Base-by-base conservation (phyloP, 768 basidiomycete species). In the Pisolithus sp. region DNA sequence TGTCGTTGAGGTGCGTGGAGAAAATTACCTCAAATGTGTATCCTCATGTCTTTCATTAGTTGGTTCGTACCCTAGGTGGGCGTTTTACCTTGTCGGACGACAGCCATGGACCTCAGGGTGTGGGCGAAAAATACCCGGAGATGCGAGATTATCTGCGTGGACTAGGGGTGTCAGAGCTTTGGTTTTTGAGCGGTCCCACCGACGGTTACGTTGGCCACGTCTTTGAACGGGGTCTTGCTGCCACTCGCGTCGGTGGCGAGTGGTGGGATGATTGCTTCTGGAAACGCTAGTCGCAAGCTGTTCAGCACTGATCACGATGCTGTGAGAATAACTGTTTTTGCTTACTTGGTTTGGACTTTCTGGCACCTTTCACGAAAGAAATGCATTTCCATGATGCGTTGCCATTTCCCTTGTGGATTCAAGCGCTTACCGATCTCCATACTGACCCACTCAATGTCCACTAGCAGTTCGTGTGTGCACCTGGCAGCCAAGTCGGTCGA, bases 1-100 rank as follows among this genome's bases (percentile, higher is more conserved):
- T 57, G 76, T 95, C 13, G 70, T 90, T 10, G 64, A 83, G 72
- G 94, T 87, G 58, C 62, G 78, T 68, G 61, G 51, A 43, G 43
- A 54, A 62, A 52, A 66, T 53, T 37, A 6, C 55, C 51, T 43
- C 43, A 37, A 31, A 50, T 56, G n/a, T n/a, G 28, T 52, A 43
- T 52, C 46, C 51, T 54, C 49, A 50, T 59, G 53, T 36, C 30
- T 47, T 34, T 44, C 13, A 49, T 26, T 63, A 97, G 95, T 61
- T 86, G 21, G 88, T 97, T 51, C 58, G 81, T n/a, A 63, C 74
- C 40, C 67, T 75, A 45, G 80, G 77, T 9, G 96, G 94, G 3
- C 80, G 81, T 21, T 81, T 96, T 56, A 79, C 85, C 18, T 76
- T 99, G 24, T 98, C 95, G 5, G 96, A 98, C 64, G 96, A 98